Base-by-base conservation (phyloP, 2,329 filamentous ascomycete genomes). In the Epichloe festucae region DNA sequence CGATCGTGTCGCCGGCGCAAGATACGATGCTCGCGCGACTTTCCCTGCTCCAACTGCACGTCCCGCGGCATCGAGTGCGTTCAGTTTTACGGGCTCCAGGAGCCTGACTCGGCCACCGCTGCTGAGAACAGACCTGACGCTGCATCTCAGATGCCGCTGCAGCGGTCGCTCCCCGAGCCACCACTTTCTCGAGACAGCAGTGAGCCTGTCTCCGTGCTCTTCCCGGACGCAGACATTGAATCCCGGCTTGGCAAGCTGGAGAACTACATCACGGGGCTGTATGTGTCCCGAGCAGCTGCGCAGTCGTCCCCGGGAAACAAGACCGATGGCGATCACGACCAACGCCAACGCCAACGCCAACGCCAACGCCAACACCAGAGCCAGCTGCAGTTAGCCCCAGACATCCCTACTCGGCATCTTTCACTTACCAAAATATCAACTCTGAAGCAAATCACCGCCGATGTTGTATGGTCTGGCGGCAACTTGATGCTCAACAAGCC, bases 21-120 rank as follows among this genome's bases (percentile, higher is more conserved):
- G 55, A 54, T 66, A 43, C 59, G 63, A 38, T 66, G 64, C 53
- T 64, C 62, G 42, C 60, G 64, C 46, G 55, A 61, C 44, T 65
- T 65, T 42, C 64, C 64, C 3, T 66, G 64, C 54, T 57, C 58
- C 34, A 66, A 66, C 57, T 66, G 64, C 54, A 60, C 59, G 45
- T 59, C 58, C 46, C 61, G 64, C 51, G 63, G 62, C 53, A 51
- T 65, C 17, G 52, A 55, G 31, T 66, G 64, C 50, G 4, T 53
- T 10, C 51, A 53, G 51, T 50, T 53, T 23, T 48, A 53, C 39
- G 51, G 43, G 27, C 31, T 38, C 8, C 47, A 49, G 14, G 51
- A 46, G 15, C 23, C 27, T 34, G 47, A n/a, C 17, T 7, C 23
- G 10, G 14, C 35, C 17, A 10, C 31, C n/a, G 11, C n/a, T 4